phyloP scores from a whole-genome alignment of 1,139 yeast species.

The Komagataea norvegica region DNA sequence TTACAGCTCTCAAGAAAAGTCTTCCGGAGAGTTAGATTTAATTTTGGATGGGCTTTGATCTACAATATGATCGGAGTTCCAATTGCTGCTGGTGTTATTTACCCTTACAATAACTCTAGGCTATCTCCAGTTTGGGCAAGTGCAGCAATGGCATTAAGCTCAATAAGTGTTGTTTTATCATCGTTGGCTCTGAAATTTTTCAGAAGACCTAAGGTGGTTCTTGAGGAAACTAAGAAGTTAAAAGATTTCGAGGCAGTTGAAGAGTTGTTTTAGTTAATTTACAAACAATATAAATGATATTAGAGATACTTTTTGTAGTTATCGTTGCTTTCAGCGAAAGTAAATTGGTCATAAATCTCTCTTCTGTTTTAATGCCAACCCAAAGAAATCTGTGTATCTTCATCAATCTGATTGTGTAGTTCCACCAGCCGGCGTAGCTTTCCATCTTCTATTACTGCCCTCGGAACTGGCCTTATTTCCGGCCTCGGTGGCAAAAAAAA shows the following conservation, averaged over 20 bases:
- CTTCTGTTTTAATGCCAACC: too few relatives aligned
- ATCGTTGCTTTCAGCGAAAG: too few relatives aligned
- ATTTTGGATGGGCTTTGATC: constrained; percentile 51
- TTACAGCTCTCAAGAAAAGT: constrained; percentile 44
- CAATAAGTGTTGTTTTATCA: constrained; percentile 53
- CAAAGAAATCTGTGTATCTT: too few relatives aligned
- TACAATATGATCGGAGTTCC: constrained; percentile 55
- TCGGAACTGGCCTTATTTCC: too few relatives aligned
- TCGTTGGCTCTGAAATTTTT: constrained; percentile 49
- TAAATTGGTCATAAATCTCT: too few relatives aligned
- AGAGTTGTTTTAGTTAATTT: too few relatives aligned
- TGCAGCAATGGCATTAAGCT: constrained; percentile 63
- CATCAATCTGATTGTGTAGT: too few relatives aligned
- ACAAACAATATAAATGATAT: not conserved
- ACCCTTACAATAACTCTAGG: constrained; percentile 48
- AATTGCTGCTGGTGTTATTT: constrained; percentile 60
- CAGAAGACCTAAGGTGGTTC: constrained; percentile 32
- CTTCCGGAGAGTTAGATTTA: constrained; percentile 49
- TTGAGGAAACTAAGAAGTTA: constrained; percentile 9
- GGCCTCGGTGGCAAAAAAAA: constrained; percentile 1
- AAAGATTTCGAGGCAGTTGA: constrained; percentile 13
- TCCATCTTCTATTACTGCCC: too few relatives aligned
- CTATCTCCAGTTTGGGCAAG: constrained; percentile 63
- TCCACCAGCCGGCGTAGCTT: too few relatives aligned
- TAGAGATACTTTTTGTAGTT: too few relatives aligned